These are phyloP conservation scores for Scleroderma bovista DNA, from an alignment of 768 basidiomycete species.

Conservation along the genomic window DNA sequence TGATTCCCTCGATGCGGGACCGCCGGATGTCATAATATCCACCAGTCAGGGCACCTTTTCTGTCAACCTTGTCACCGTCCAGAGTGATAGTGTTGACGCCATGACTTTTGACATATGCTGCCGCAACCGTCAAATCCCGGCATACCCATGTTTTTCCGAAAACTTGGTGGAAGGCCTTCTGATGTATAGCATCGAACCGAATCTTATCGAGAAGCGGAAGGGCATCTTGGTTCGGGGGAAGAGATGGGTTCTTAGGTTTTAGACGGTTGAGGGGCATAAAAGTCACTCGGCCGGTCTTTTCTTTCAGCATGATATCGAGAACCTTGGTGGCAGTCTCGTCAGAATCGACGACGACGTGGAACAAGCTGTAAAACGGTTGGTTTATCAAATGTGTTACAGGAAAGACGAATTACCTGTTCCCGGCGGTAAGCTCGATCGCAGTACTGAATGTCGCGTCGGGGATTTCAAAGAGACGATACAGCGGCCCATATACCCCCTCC, in stretches of 20 bases:
- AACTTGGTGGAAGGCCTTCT: constrained; percentile 91
- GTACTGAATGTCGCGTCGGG: constrained; percentile 84
- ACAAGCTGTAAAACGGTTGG: constrained; percentile 51
- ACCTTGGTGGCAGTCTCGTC: constrained; percentile 89
- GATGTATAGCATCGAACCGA: constrained; percentile 60
- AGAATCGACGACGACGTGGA: constrained; percentile 97
- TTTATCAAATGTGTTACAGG: constrained; percentile 4
- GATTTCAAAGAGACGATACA: constrained; percentile 91
- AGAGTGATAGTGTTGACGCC: constrained; percentile 95
- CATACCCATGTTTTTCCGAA: constrained; percentile 98
- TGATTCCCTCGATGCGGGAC: constrained; percentile 86
- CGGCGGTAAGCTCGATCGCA: constrained; percentile 91
- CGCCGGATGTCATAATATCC: constrained; percentile 92
- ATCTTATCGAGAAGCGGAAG: constrained; percentile 83
- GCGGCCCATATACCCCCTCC: constrained; percentile 85
- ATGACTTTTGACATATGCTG: constrained; percentile 91
- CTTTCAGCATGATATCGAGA: constrained; percentile 90
- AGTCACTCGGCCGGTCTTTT: constrained; percentile 91
- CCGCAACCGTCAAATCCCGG: constrained; percentile 85
- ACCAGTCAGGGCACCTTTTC: constrained; percentile 93
- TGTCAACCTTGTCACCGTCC: constrained; percentile 95
- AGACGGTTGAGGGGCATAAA: constrained; percentile 98
- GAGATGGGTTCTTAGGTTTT: constrained; percentile 61
- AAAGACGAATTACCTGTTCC: constrained; percentile 66
- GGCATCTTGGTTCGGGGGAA: constrained; percentile 67